These are phyloP conservation scores for Harrya chromipes DNA, from an alignment of 768 basidiomycete species.

Conservation along the genomic window DNA sequence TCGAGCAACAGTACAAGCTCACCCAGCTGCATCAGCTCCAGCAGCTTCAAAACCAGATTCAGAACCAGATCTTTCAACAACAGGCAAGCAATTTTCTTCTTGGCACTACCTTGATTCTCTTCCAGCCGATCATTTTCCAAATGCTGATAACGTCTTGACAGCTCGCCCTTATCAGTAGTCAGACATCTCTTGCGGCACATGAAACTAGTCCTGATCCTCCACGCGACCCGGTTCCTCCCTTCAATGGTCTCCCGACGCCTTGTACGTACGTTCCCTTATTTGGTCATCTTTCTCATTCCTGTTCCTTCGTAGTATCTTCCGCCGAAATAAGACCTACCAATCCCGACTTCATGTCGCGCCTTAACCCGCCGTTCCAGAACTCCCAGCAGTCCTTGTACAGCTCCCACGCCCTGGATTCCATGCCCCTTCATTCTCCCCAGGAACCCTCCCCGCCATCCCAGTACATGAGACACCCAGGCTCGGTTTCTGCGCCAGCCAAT, in stretches of 20 bases:
- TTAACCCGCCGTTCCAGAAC: conserved; percentile 47
- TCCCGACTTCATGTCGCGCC: conserved; percentile 59
- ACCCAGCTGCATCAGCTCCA: conserved; percentile 75
- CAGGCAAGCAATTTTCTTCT: conserved; percentile 52
- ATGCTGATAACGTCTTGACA: conserved; percentile 27
- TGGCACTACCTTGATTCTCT: conserved; percentile 3
- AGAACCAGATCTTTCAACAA: conserved; percentile 86
- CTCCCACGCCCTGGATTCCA: conserved; percentile 24
- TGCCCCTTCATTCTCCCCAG: conserved; percentile 30
- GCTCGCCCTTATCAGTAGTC: conserved; percentile 68
- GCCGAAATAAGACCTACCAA: conserved; percentile 61
- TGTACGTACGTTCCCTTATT: conserved; percentile 39
- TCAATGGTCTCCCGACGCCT: conserved; percentile 64
- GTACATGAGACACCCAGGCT: conserved; percentile 37
- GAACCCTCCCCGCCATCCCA: conserved; percentile 27
- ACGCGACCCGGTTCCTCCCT: conserved; percentile 35
- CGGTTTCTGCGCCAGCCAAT: conserved; percentile 68
- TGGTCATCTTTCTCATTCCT: conserved; percentile 11
- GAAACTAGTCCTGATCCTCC: conserved; percentile 35
- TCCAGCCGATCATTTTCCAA: conserved; percentile 3
- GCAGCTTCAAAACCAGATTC: conserved; percentile 79
- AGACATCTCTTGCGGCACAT: conserved; percentile 34
- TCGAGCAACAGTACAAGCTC: conserved; percentile 78
- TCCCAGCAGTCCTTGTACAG: conserved; percentile 26
- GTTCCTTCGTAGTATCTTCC: conserved; percentile 47